Conservation (phyloP, 2,329 filamentous ascomycete species). For the Venturiaceae sp. region DNA sequence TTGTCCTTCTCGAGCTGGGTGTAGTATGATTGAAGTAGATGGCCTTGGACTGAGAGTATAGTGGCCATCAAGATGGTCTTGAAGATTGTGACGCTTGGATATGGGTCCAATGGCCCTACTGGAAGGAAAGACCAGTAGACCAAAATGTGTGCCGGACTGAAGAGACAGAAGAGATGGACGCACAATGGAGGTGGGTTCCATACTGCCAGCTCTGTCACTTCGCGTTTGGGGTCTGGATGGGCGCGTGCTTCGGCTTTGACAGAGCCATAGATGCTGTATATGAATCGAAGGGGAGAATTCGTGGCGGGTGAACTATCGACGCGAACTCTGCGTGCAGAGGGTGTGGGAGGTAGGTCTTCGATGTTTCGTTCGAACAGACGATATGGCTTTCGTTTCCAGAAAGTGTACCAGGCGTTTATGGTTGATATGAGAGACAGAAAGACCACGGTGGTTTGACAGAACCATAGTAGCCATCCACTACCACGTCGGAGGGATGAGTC, state of each 20-base stretch:
- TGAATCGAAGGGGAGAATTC: slow-evolving; percentile 67
- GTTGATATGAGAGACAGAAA: slow-evolving; percentile 56
- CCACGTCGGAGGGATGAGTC: slow-evolving; percentile 39
- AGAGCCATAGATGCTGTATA: slow-evolving; percentile 56
- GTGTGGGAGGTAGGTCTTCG: slow-evolving; percentile 64
- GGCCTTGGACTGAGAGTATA: slow-evolving; percentile 68
- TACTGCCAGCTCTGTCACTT: slow-evolving; percentile 90
- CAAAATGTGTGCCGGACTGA: slow-evolving; percentile 88
- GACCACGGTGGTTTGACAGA: slow-evolving; percentile 56
- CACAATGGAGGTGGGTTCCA: slow-evolving; percentile 90
- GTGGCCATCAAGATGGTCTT: slow-evolving; percentile 69
- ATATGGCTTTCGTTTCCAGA: slow-evolving; percentile 75
- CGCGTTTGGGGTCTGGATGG: slow-evolving; percentile 69
- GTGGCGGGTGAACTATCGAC: slow-evolving; percentile 75
- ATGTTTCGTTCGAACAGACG: slow-evolving; percentile 83
- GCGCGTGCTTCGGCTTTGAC: slow-evolving; percentile 69
- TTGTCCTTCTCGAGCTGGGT: slow-evolving; percentile 79
- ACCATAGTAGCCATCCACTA: slow-evolving; percentile 5
- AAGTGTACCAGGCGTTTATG: slow-evolving; percentile 71
- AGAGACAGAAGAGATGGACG: slow-evolving; percentile 74
- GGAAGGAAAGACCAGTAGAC: slow-evolving; percentile 86
- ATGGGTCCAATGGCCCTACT: slow-evolving; percentile 61
- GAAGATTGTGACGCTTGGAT: slow-evolving; percentile 77
- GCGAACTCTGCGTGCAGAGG: slow-evolving; percentile 78
- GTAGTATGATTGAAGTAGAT: slow-evolving; percentile 63